Conservation (phyloP, 495 filamentous ascomycete genomes). For the Hypoxylon cercidicola region DNA sequence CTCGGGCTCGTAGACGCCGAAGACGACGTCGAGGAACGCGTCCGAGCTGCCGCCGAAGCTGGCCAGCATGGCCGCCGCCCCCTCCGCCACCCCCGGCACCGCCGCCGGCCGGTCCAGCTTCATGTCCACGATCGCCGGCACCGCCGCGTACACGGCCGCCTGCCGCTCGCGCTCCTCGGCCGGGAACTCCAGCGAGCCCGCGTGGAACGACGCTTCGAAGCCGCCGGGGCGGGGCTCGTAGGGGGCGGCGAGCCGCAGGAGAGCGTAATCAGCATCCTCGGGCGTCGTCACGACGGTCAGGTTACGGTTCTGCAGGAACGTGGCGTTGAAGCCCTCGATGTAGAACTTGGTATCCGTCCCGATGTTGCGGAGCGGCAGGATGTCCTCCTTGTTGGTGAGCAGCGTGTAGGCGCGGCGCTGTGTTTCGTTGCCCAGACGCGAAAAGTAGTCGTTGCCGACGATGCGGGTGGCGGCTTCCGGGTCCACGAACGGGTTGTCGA, state of each 20-base stretch:
- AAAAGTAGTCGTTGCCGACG: slow-evolving; percentile 49
- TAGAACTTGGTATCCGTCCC: slow-evolving; percentile 40
- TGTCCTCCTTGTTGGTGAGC: slow-evolving; percentile 43
- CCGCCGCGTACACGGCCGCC: slow-evolving; percentile 42
- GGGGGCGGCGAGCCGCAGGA: slow-evolving; percentile 47
- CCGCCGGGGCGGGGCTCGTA: slow-evolving; percentile 46
- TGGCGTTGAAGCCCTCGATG: slow-evolving; percentile 45
- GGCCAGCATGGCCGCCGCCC: slow-evolving; percentile 39
- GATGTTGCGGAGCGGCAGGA: slow-evolving; percentile 37
- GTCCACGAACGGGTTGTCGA: slow-evolving; percentile 66
- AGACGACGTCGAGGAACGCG: slow-evolving; percentile 46
- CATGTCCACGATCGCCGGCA: slow-evolving; percentile 47
- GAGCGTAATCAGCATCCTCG: slow-evolving; percentile 49
- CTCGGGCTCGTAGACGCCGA: slow-evolving; percentile 39
- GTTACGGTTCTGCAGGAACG: slow-evolving; percentile 27
- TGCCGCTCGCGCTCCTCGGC: slow-evolving; percentile 45
- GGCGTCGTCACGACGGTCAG: slow-evolving; percentile 31
- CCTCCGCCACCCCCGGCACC: slow-evolving; percentile 45
- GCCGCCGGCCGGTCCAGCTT: slow-evolving; percentile 46
- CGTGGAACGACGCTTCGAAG: slow-evolving; percentile 48
- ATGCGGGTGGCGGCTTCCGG: slow-evolving; percentile 41
- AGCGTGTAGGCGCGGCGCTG: slow-evolving; percentile 49
- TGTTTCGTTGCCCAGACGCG: slow-evolving; percentile 43
- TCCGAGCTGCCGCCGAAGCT: slow-evolving; percentile 45
- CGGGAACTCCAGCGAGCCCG: slow-evolving; percentile 50